Evolutionary conservation across 1,139 yeast genomes (phyloP).

Genomic region (Protomyces lactucae-debilis): DNA sequence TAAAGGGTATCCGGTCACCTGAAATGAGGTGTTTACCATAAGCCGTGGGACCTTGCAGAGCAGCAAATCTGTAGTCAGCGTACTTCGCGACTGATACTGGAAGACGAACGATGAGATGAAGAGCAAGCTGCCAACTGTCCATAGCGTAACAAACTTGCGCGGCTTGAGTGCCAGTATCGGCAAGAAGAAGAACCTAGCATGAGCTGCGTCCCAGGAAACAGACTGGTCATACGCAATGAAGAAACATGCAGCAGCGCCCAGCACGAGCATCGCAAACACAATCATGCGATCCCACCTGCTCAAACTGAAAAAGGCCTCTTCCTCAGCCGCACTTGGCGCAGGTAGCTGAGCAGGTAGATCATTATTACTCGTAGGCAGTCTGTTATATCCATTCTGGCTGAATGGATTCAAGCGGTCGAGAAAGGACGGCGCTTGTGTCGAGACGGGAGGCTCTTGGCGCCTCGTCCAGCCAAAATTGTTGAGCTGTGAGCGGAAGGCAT

Average conservation of each 20-base stretch:
- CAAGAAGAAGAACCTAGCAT: conserved; percentile 54
- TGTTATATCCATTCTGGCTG: conserved; percentile 9
- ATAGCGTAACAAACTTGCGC: conserved; percentile 49
- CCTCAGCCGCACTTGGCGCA: conserved; percentile 22
- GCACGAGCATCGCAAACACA: conserved; percentile 70
- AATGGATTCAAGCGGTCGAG: conserved; percentile 20
- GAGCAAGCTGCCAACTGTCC: conserved; percentile 87
- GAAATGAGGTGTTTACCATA: conserved; percentile 71
- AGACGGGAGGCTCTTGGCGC: conserved; percentile 12
- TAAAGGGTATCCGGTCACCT: conserved; percentile 70
- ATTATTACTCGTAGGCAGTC: conserved; percentile 7
- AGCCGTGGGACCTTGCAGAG: conserved; percentile 83
- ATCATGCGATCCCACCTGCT: conserved; percentile 62
- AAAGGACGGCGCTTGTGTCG: conserved; percentile 6
- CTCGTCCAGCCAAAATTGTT: conserved; percentile 24
- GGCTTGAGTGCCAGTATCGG: conserved; percentile 90
- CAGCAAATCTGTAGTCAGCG: conserved; percentile 52
- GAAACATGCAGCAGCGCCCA: conserved; percentile 75
- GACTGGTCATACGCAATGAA: conserved; percentile 48
- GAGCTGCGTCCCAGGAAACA: background rate
- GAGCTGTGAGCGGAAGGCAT: conserved; percentile 18
- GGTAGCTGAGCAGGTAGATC: conserved; percentile 22
- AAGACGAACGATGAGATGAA: conserved; percentile 59
- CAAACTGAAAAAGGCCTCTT: conserved; percentile 21
- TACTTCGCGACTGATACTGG: background rate